Evolutionary conservation across 2,329 filamentous ascomycete genomes (phyloP), one percentile per base, ranked within the genome.

Genomic region (Zalaria sp.): DNA sequence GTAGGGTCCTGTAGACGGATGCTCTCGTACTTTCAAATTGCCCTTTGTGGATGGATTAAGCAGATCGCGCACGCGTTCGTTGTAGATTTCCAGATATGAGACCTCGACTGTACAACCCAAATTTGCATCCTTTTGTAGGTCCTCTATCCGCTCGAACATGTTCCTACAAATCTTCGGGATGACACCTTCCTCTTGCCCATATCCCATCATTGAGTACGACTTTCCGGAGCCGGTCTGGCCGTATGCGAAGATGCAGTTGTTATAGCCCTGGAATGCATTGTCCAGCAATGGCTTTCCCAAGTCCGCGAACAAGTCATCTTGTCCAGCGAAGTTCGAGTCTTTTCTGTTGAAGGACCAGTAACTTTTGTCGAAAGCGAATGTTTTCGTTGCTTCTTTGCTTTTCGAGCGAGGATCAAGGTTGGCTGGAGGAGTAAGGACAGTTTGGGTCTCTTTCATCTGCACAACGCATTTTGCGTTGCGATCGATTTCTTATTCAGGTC

Each of bases 171-270:
- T 98, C 55, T 79, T 83, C 37, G 93, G 91, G 47, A 96, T 96
- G 49, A 98, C 91, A 61, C 91, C 91, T 44, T 87, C 76, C 57
- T 98, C 89, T 55, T 89, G 82, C 41, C 91, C 91, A 64, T 96
- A 98, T 38, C 91, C 91, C 91, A 98, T 98, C 89, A 98, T 98
- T 28, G 88, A 95, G 63, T 98, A 98, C 10, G 87, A 95, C 67
- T 98, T 98, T 64, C 91, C 91, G 1, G 91, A 96, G 51, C 91
- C 91, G 2, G 91, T 98, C 68, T 98, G 91, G 11, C 91, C 91
- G 59, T 98, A 98, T 9, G 91, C 91, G 60, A 98, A 98, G 57
- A 98, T 98, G 71, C 91, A 98, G 63, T 96, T 98, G 71, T 98
- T 96, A 69, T 96, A 98, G 36, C 91, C 91, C 56, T 89, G 79